Base-by-base conservation (phyloP, 108 stramenopile species). In the Bacterosira constricta region DNA sequence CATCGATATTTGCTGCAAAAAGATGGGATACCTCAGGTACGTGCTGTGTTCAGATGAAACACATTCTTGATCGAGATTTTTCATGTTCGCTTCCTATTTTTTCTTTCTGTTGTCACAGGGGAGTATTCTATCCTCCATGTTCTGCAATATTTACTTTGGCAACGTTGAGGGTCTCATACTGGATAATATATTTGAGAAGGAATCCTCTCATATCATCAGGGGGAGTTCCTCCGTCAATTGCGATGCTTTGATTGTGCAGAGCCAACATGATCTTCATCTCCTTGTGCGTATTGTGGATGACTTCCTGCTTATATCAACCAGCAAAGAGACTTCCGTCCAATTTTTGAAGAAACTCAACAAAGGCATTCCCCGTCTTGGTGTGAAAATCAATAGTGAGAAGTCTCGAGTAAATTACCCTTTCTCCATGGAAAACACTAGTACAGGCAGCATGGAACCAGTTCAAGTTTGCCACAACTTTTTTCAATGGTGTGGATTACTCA, bases 61-160 rank as follows among this genome's bases (percentile, higher is more conserved):
- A 3, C 20, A 31, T 36, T 35, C 3, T 45, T 57, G 17, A 20
- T 57, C 32, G 47, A 10, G n/a, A 26, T 54, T 29, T 45, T 29
- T 23, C 20, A 4, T n/a, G 21, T 35, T 11, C 15, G 3, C 11
- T 45, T 36, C 18, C 13, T 27, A 8, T 49, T 57, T 32, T 34
- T 37, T 3, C 35, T 9, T 13, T 3, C 2, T 52, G 39, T 82
- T 41, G 63, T 5, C 71, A 26, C 90, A 97, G 70, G 97, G 97
- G 26, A 94, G 92, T 42, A 84, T 93, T 20, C 71, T 98, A 21
- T 94, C 94, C 12, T 89, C 82, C 44, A 54, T 96, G 37, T 74
- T 97, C 25, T 98, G 97, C 75, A 96, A 97, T 52, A 51, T 91
- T 13, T 98, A 96, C 82, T 98, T 93, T 70, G 97, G 94, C 42